These are phyloP conservation scores for Epichloe baconii DNA, from an alignment of 2,329 filamentous ascomycete species.

Conservation along the genomic window DNA sequence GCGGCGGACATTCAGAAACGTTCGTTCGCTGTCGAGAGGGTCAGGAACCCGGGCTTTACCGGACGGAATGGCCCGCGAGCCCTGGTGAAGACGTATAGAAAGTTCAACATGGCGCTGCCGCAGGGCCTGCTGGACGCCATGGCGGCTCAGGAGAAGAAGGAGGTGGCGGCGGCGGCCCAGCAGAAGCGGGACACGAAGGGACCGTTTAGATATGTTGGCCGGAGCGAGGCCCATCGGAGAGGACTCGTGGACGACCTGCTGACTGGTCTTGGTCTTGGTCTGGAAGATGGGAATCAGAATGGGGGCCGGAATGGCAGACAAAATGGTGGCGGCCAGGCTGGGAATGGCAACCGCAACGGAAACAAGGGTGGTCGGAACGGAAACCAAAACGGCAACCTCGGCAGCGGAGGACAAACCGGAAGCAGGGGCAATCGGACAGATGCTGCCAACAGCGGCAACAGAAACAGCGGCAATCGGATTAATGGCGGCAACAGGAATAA, in stretches of 20 bases:
- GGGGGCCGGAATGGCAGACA: no score
- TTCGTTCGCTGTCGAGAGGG: slow-evolving; percentile 49
- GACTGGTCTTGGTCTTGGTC: not conserved
- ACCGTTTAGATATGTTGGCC: not conserved
- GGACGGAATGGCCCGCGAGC: slow-evolving; percentile 44
- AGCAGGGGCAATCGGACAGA: not conserved
- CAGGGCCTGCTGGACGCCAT: slow-evolving; percentile 26
- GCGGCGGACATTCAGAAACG: slow-evolving; percentile 33
- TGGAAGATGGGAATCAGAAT: not conserved
- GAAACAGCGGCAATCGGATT: not conserved
- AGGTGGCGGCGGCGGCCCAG: not conserved
- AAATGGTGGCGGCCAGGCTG: not conserved
- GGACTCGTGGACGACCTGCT: not conserved
- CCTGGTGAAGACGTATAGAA: slow-evolving; percentile 53
- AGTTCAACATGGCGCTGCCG: slow-evolving; percentile 46
- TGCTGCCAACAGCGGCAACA: not conserved
- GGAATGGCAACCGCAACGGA: not conserved
- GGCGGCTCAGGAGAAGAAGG: slow-evolving; percentile 10
- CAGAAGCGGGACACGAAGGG: not conserved
- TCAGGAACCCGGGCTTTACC: slow-evolving; percentile 40
- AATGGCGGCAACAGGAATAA: not conserved
- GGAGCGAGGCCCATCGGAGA: not conserved
- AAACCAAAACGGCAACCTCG: slow-evolving; percentile 30
- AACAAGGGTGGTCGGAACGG: not conserved
- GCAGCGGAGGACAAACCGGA: not conserved